Evolutionary conservation across 805 yeast genomes (phyloP), one percentile per base, ranked within the genome.

Genomic region (Kodamaea leandrae): DNA sequence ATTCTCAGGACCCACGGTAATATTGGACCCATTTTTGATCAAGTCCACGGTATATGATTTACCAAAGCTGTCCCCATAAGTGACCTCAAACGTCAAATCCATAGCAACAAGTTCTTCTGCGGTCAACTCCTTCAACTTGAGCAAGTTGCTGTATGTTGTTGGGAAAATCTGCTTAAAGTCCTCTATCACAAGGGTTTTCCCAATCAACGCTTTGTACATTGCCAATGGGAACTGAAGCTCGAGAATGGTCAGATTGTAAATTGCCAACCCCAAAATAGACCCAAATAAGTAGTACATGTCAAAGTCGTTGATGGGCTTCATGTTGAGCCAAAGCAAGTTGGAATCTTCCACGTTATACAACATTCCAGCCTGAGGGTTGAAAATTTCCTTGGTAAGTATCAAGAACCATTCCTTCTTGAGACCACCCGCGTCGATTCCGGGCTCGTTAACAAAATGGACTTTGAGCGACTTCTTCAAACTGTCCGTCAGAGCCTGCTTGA

Each of bases 351-450:
- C 76, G 49, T 78, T 76, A 6, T 64, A 55, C 46, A 93, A 82
- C 59, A 89, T 70, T 0, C 87, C 88, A 23, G 80, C 76, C 35
- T 69, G 66, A 2, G 89, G 84, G 52, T 75, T 76, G 55, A 90
- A 85, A 2, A 91, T 59, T 18, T 83, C 82, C 43, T 76, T 77
- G 1, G 86, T 80, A 28, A 93, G 65, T 28, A 90, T 62, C 36
- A 80, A 68, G 60, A 93, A 90, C 99, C 99, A 91, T 55, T 91
- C 99, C 55, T 89, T 90, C 52, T 83, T 79, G 44, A 91, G 71
- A 0, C 99, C 99, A 2, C 99, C 98, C 1, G 89, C 97, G 65
- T 91, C 99, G 16, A 91, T 77, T 0, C 98, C 99, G 0, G 90
- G 95, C 55, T 91, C 99, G 44, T 82, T 82, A 3, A 83, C 65